phyloP scores from a whole-genome alignment of 805 yeast species.

The Ogataea philodendri region DNA sequence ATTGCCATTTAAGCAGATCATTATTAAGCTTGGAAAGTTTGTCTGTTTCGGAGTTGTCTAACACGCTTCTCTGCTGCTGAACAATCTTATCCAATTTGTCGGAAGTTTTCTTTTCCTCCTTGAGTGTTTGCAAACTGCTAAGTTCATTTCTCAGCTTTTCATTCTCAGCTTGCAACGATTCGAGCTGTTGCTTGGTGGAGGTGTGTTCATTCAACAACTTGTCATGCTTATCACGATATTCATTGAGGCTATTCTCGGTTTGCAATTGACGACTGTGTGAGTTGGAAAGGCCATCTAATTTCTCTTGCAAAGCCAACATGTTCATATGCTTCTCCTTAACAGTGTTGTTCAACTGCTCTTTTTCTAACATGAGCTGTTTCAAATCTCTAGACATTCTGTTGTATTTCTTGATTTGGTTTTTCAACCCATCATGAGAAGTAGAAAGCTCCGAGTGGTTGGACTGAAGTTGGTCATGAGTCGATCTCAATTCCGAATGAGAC shows the following conservation, averaged over 20 bases:
- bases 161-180: slow-evolving; percentile 14
- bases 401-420: slow-evolving; percentile 10
- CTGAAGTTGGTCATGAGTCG: no score
- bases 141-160: slow-evolving; percentile 12
- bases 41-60: slow-evolving; percentile 11
- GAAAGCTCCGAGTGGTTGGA: slow-evolving; percentile 6
- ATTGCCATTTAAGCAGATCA: slow-evolving; percentile 46
- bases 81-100: slow-evolving; percentile 10
- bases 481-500: no score
- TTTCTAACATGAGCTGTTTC: slow-evolving; percentile 10
- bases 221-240: slow-evolving; percentile 7
- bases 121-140: slow-evolving; percentile 7
- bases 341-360: slow-evolving; percentile 11
- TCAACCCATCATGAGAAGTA: slow-evolving; percentile 7
- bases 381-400: slow-evolving; percentile 10
- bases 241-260: slow-evolving; percentile 5
- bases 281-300: slow-evolving; percentile 7
- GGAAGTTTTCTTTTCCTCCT: slow-evolving; percentile 10
- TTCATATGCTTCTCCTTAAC: slow-evolving; percentile 11
- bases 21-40: slow-evolving; percentile 14
- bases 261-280: not conserved
- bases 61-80: slow-evolving; percentile 5
- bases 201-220: slow-evolving; percentile 7
- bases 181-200: slow-evolving; percentile 10
- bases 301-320: slow-evolving; percentile 11